A percentile compares a stretch with the other conserved stretches of the same genome.
Conservation (phyloP, 1,139 yeast species). For the Waltiozyma sp. region DNA sequence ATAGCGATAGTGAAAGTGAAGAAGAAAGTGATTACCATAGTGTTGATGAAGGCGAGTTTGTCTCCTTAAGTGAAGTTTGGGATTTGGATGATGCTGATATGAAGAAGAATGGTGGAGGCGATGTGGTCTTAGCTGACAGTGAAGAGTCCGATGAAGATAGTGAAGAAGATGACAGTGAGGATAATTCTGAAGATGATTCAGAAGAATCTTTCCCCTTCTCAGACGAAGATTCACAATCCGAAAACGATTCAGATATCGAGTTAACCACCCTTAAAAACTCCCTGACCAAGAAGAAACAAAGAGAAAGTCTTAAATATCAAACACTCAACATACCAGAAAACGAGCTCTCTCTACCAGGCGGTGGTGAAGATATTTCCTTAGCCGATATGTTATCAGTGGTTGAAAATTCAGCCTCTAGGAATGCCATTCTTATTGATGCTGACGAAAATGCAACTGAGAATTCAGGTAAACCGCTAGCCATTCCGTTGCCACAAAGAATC, state of each 20-base stretch:
- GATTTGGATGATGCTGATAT: slow-evolving; percentile 60
- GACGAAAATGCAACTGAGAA: slow-evolving; percentile 19
- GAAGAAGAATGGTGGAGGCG: slow-evolving; percentile 21
- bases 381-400: slow-evolving; percentile 68
- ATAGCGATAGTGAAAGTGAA: slow-evolving; percentile 18
- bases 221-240: slow-evolving; percentile 19
- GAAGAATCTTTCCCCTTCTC: slow-evolving; percentile 25
- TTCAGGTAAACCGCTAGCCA: slow-evolving; percentile 36
- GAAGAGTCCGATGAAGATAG: slow-evolving; percentile 19
- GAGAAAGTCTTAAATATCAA: slow-evolving; percentile 28
- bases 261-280: slow-evolving; percentile 23
- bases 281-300: slow-evolving; percentile 18
- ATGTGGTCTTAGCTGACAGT: slow-evolving; percentile 31
- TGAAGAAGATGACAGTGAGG: slow-evolving; percentile 19
- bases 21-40: slow-evolving; percentile 36
- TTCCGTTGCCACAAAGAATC: slow-evolving; percentile 79
- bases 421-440: slow-evolving; percentile 42
- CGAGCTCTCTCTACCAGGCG: slow-evolving; percentile 59
- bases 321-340: slow-evolving; percentile 55
- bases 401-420: slow-evolving; percentile 30
- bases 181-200: slow-evolving; percentile 18
- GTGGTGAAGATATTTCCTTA: slow-evolving; percentile 44
- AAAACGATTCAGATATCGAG: slow-evolving; percentile 29
- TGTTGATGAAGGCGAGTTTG: slow-evolving; percentile 63
- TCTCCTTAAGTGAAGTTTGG: slow-evolving; percentile 80